These are phyloP conservation scores for Pyrenochaeta sp. DNA, from an alignment of 2,329 filamentous ascomycete genomes.

Conservation along the genomic window DNA sequence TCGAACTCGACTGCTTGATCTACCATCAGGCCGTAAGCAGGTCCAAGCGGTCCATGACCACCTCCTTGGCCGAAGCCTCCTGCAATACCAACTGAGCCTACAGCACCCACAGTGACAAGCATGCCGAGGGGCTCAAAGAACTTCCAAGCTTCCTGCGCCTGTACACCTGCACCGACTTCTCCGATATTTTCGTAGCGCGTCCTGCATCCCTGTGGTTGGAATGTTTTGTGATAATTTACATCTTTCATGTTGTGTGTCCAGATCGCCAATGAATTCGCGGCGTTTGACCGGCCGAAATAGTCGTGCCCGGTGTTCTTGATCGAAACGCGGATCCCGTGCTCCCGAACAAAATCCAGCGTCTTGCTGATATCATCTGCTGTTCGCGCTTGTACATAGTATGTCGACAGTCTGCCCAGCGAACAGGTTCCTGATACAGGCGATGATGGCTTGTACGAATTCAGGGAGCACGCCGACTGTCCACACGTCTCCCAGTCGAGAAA, in stretches of 20 bases:
- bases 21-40: conserved; percentile 53
- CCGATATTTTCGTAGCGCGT: conserved; percentile 42
- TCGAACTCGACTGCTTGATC: conserved; percentile 49
- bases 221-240: conserved; percentile 34
- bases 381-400: conserved; percentile 44
- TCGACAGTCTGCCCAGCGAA: conserved; percentile 43
- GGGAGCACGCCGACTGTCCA: conserved; percentile 39
- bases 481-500: conserved; percentile 48
- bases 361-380: conserved; percentile 36
- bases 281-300: conserved; percentile 46
- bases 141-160: conserved; percentile 47
- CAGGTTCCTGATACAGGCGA: conserved; percentile 37
- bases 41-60: conserved; percentile 64
- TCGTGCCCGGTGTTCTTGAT: conserved; percentile 51
- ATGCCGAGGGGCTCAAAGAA: conserved; percentile 44
- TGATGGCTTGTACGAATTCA: conserved; percentile 37
- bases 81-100: conserved; percentile 60
- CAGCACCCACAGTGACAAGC: conserved; percentile 47
- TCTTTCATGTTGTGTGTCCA: conserved; percentile 49
- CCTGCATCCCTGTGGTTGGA: conserved; percentile 36
- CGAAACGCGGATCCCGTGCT: conserved; percentile 44
- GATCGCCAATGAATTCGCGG: conserved; percentile 45
- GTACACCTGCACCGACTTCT: conserved; percentile 45
- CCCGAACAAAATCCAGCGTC: conserved; percentile 38
- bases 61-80: conserved; percentile 57